A percentile compares a stretch with the other conserved stretches of the same genome.
Evolutionary conservation across 2,329 filamentous ascomycete genomes (phyloP).

Genomic region (Sarocladium strictum): DNA sequence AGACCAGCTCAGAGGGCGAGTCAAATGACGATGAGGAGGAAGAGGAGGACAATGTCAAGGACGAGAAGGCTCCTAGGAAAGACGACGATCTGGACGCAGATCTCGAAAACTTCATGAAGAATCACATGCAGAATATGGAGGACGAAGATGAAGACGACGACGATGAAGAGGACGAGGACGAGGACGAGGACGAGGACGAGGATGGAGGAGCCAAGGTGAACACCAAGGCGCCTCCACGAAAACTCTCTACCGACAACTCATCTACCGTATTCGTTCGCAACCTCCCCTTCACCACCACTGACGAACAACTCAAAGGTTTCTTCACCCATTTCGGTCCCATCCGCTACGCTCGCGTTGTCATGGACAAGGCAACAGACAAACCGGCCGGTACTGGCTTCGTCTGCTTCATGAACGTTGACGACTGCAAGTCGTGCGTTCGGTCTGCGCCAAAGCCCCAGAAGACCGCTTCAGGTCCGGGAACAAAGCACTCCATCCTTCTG

Average conservation of each 20-base stretch:
- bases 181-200: constrained; percentile 35
- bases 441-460: constrained; percentile 56
- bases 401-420: constrained; percentile 74
- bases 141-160: constrained; percentile 49
- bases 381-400: constrained; percentile 93
- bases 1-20: constrained; percentile 20
- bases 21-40: constrained; percentile 18
- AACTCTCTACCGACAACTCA: constrained; percentile 53
- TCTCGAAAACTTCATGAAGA: constrained; percentile 52
- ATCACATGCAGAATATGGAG: constrained; percentile 50
- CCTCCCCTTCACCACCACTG: constrained; percentile 80
- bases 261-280: constrained; percentile 90
- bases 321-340: constrained; percentile 85
- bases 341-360: constrained; percentile 84
- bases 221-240: constrained; percentile 17
- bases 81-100: constrained; percentile 38
- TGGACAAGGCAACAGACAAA: constrained; percentile 78
- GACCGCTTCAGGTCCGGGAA: constrained; percentile 38
- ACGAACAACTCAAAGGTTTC: constrained; percentile 76
- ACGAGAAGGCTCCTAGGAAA: constrained; percentile 24
- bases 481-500: constrained; percentile 72
- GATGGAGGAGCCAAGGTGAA: constrained; percentile 18
- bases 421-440: constrained; percentile 71
- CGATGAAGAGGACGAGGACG: constrained; percentile 34
- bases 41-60: constrained; percentile 19